Conservation (phyloP, 2,329 filamentous ascomycete species). For the Xylaria sp. region DNA sequence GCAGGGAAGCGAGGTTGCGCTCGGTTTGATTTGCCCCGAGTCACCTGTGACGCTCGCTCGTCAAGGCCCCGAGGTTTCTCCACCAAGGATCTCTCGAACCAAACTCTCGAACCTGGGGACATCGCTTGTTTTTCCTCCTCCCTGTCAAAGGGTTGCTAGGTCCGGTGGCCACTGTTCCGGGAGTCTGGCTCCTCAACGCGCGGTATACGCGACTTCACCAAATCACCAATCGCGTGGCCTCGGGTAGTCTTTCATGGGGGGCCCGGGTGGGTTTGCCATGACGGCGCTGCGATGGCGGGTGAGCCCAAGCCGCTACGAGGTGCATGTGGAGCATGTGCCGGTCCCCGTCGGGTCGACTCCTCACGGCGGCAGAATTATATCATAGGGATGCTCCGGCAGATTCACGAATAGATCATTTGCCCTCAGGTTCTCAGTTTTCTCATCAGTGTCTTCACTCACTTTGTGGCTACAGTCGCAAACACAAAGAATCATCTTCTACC, state of each 20-base stretch:
- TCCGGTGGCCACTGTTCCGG: not conserved
- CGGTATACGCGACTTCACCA: not conserved
- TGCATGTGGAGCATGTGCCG: constrained; percentile 13
- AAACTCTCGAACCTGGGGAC: not conserved
- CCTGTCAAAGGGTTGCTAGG: not conserved
- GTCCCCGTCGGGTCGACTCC: constrained; percentile 10
- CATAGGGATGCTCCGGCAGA: too few species aligned
- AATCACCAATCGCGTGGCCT: not conserved
- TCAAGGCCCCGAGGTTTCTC: not conserved
- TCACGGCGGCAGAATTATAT: constrained; percentile 9
- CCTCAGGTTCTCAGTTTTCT: not conserved
- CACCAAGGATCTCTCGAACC: not conserved
- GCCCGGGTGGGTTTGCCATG: constrained; percentile 1
- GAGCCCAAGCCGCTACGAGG: constrained; percentile 8
- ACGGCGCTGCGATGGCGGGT: constrained; percentile 9
- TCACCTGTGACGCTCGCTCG: not conserved
- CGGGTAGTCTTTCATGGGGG: not conserved
- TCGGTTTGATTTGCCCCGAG: not conserved
- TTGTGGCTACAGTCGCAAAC: not conserved
- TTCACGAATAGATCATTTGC: too few species aligned
- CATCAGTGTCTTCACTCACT: too few species aligned
- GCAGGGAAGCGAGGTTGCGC: not conserved
- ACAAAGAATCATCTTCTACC: not conserved
- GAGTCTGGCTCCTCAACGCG: too few species aligned
- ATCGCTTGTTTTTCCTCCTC: not conserved